Conservation (phyloP, 768 basidiomycete genomes). For the Agaricus blazei region DNA sequence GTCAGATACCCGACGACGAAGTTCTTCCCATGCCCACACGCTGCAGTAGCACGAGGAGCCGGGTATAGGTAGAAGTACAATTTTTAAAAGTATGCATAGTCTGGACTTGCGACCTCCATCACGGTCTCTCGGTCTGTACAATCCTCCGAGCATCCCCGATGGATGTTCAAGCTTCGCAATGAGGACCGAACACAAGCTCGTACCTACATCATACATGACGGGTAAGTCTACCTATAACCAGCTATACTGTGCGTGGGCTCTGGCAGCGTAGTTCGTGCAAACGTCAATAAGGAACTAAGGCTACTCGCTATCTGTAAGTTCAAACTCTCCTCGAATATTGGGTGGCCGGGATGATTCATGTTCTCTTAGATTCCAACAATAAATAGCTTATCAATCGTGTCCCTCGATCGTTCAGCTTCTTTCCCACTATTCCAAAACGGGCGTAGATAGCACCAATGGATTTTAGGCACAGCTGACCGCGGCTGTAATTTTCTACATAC, state of each 20-base stretch:
- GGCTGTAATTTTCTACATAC: neutral
- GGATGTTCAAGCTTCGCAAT: neutral
- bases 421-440: neutral
- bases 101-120: neutral
- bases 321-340: neutral
- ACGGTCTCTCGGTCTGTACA: neutral
- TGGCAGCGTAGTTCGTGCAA: neutral
- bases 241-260: neutral
- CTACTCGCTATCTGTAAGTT: neutral
- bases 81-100: neutral
- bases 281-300: neutral
- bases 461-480: neutral
- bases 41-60: neutral
- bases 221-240: neutral
- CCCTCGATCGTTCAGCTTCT: slow-evolving; percentile 1
- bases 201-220: neutral
- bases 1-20: neutral
- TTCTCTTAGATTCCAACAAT: neutral
- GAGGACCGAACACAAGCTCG: too few species aligned
- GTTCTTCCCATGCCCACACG: slow-evolving; percentile 1
- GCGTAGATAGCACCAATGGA: neutral
- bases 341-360: neutral
- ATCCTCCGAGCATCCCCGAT: neutral
- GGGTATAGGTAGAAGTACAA: neutral
- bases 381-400: neutral